Conservation (phyloP, 495 filamentous ascomycete species). For the Penicillium dipodomyicola region DNA sequence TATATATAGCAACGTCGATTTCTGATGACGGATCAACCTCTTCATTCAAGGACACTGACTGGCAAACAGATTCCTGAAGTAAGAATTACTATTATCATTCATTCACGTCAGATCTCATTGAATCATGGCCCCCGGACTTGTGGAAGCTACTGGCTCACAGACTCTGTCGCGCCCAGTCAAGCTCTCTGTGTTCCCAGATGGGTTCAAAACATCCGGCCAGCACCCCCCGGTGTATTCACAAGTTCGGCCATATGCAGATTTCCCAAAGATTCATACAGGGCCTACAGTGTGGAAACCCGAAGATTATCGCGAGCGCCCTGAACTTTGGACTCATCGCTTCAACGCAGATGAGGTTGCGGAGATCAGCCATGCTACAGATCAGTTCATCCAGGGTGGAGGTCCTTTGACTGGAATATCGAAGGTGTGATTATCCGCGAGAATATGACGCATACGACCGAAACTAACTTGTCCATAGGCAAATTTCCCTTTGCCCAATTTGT, state of each 20-base stretch:
- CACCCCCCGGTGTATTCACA: constrained; percentile 67
- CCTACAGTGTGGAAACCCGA: constrained; percentile 76
- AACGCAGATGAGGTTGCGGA: constrained; percentile 64
- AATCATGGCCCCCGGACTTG: constrained; percentile 20
- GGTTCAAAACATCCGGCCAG: constrained; percentile 73
- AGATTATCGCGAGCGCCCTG: constrained; percentile 65
- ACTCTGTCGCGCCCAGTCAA: constrained; percentile 15
- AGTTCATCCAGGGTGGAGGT: constrained; percentile 58
- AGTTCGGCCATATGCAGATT: constrained; percentile 65
- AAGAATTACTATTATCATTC: neutral
- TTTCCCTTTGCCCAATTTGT: constrained; percentile 64
- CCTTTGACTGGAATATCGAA: constrained; percentile 76
- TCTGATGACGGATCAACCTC: neutral
- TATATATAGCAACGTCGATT: constrained; percentile 8
- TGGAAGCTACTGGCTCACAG: constrained; percentile 9
- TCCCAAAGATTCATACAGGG: constrained; percentile 71
- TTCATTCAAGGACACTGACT: neutral
- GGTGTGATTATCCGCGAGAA: constrained; percentile 26
- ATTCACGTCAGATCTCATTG: neutral
- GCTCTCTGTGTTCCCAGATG: constrained; percentile 50
- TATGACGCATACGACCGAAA: neutral
- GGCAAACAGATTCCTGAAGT: neutral
- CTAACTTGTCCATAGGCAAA: constrained; percentile 24
- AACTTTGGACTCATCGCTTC: constrained; percentile 76
- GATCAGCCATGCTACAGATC: constrained; percentile 63